Conservation (phyloP, 2,329 filamentous ascomycete species). For the Aureobasidium pullulans region DNA sequence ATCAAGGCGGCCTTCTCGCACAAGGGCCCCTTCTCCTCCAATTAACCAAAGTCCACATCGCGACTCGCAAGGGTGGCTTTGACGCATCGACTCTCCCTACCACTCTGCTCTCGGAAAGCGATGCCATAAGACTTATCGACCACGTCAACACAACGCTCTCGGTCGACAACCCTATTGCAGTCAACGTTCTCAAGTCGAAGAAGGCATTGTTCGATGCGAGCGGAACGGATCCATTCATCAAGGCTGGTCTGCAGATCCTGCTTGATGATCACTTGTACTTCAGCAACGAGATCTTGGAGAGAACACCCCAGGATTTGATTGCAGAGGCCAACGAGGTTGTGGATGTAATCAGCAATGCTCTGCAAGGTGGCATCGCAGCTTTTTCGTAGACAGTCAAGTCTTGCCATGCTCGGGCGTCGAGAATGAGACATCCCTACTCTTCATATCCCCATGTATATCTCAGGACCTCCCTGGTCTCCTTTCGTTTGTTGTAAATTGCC, state of each 20-base stretch:
- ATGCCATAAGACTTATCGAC: neutral
- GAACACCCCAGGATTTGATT: neutral
- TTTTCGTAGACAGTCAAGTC: neutral
- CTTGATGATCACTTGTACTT: slow-evolving; percentile 2
- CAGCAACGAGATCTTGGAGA: neutral
- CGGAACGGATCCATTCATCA: neutral
- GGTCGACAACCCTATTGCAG: slow-evolving; percentile 2
- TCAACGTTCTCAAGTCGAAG: neutral
- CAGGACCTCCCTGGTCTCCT: no score
- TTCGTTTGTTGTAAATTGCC: no score
- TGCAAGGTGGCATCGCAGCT: neutral
- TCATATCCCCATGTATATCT: neutral
- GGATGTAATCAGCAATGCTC: slow-evolving; percentile 4
- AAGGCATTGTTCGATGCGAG: neutral
- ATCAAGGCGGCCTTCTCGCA: neutral
- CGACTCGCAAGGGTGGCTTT: neutral
- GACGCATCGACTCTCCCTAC: slow-evolving; percentile 1
- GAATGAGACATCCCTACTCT: no score
- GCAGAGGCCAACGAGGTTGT: neutral
- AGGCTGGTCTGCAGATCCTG: slow-evolving; percentile 3
- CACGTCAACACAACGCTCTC: slow-evolving; percentile 2
- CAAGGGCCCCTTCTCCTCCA: neutral
- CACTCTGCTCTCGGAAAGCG: neutral
- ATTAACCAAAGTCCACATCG: neutral
- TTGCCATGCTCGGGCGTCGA: neutral